phyloP scores from a whole-genome alignment of 257 asterid genomes.

The Henckelia pumila region DNA sequence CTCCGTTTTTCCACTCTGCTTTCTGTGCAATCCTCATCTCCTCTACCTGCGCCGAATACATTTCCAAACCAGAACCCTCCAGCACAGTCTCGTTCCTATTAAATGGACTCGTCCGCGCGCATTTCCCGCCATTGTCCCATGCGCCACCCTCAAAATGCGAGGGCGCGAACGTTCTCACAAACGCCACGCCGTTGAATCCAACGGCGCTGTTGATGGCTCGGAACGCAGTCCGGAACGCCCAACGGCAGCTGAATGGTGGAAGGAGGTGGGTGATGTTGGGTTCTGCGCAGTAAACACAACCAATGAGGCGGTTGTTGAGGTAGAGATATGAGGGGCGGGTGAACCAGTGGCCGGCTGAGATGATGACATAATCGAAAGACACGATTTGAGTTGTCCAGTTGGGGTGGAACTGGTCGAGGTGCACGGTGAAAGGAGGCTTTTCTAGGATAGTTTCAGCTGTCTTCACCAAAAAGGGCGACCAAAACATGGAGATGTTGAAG shows the following conservation, averaged over 20 bases:
- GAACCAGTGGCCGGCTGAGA: constrained; percentile 96
- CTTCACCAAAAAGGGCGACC: constrained; percentile 72
- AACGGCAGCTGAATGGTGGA: constrained; percentile 63
- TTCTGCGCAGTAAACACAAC: constrained; percentile 77
- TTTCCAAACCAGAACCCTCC: constrained; percentile 52
- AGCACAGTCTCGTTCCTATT: constrained; percentile 38
- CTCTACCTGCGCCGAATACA: constrained; percentile 65
- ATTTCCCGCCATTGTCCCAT: constrained; percentile 88
- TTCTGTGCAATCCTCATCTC: constrained; percentile 67
- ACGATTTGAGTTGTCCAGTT: constrained; percentile 50
- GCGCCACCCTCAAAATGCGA: constrained; percentile 86
- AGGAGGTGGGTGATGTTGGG: constrained; percentile 45
- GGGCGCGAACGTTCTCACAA: constrained; percentile 69
- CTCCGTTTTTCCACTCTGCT: constrained; percentile 47
- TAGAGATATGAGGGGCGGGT: constrained; percentile 79
- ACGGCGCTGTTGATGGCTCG: constrained; percentile 42
- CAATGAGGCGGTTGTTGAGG: constrained; percentile 40
- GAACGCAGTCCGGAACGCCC: constrained; percentile 77
- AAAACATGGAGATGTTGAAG: constrained; percentile 77
- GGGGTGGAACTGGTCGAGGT: constrained; percentile 69
- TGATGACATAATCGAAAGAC: constrained; percentile 55
- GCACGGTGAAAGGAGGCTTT: constrained; percentile 53
- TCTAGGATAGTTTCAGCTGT: constrained; percentile 44
- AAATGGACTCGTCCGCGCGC: constrained; percentile 59
- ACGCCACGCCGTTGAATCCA: constrained; percentile 45